These are phyloP conservation scores for Micractinium conductrix DNA, from an alignment of 139 green algal species.

Conservation along the genomic window DNA sequence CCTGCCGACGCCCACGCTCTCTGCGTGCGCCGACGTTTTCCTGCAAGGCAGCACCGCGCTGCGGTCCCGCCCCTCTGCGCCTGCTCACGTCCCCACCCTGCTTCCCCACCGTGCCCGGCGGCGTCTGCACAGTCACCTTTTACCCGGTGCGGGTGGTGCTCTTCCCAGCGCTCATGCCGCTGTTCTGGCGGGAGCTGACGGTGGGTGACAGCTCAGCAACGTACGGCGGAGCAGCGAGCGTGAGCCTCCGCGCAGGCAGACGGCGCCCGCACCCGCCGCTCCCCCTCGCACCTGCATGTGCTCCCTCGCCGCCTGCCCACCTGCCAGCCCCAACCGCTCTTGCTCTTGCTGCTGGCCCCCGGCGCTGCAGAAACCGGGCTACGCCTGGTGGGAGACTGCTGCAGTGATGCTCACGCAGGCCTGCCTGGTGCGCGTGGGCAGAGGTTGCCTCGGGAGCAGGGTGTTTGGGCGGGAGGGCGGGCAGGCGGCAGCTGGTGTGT, in stretches of 20 bases:
- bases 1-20: neutral
- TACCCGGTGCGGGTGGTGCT: slow-evolving; percentile 26
- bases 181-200: slow-evolving; percentile 30
- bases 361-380: neutral
- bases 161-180: slow-evolving; percentile 29
- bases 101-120: neutral
- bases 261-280: no score
- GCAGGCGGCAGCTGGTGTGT: no score
- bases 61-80: neutral
- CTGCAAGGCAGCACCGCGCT: neutral
- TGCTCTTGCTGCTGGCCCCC: neutral
- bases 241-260: no score
- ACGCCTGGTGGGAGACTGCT: slow-evolving; percentile 23
- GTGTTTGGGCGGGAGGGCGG: no score
- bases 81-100: neutral
- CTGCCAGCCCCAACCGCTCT: no score
- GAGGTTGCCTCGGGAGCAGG: no score
- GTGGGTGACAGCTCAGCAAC: neutral
- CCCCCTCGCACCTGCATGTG: neutral
- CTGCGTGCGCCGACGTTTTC: neutral
- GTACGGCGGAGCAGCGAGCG: neutral
- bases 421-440: no score
- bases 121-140: neutral
- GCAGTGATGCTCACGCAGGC: slow-evolving; percentile 20
- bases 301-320: neutral